Evolutionary conservation across 1,139 yeast species (phyloP).

Genomic region (Scheffersomyces titani): DNA sequence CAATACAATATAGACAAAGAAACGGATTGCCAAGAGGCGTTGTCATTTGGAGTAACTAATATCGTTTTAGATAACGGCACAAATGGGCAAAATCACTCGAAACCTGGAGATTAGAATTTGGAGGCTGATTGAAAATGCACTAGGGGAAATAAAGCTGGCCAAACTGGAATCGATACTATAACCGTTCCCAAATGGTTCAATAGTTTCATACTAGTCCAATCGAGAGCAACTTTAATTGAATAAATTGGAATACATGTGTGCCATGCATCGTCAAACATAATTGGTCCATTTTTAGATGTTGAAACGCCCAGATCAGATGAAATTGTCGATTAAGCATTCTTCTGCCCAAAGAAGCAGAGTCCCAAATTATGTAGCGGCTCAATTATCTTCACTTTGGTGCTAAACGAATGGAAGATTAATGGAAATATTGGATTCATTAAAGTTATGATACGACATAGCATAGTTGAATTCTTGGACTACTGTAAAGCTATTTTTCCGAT

Average conservation of each 20-base stretch:
- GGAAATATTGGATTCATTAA: background rate
- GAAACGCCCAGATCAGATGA: background rate
- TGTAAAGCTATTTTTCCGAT: too few relatives aligned
- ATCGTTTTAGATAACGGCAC: background rate
- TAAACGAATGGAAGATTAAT: too few relatives aligned
- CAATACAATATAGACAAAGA: background rate
- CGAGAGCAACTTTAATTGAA: background rate
- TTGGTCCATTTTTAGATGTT: background rate
- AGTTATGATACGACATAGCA: too few relatives aligned
- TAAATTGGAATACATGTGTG: background rate
- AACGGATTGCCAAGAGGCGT: background rate
- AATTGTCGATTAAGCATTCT: background rate
- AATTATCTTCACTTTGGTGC: background rate
- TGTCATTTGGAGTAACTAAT: background rate
- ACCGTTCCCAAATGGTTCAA: background rate
- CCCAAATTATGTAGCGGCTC: background rate
- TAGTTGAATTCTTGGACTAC: too few relatives aligned
- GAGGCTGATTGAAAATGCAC: background rate
- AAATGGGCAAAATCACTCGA: background rate
- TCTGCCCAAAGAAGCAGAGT: background rate
- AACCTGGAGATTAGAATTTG: background rate
- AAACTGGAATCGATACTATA: background rate
- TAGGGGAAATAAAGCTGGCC: background rate
- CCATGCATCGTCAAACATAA: background rate
- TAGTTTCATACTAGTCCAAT: background rate